These are phyloP conservation scores for Ogataea degrootiae DNA, from an alignment of 805 yeast genomes.

Conservation along the genomic window DNA sequence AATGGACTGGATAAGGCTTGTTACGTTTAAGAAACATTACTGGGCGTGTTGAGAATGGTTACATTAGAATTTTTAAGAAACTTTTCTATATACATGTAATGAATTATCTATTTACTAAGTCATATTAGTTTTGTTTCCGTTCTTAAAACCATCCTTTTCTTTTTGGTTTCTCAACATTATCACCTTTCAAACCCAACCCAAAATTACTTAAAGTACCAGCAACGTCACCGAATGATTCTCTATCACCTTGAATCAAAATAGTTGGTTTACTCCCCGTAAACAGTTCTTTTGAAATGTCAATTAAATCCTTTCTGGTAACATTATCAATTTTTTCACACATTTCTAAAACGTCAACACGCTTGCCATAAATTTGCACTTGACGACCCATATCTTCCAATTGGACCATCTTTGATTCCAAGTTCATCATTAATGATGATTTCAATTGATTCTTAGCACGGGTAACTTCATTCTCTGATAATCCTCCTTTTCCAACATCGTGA, in stretches of 20 bases:
- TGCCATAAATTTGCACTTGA: slow-evolving; percentile 82
- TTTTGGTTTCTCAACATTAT: slow-evolving; percentile 2
- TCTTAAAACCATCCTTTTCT: slow-evolving; percentile 19
- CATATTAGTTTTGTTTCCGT: neutral
- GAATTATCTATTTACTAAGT: neutral
- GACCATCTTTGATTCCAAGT: slow-evolving; percentile 88
- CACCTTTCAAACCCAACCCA: slow-evolving; percentile 56
- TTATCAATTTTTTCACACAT: slow-evolving; percentile 75
- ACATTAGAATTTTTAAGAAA: no score
- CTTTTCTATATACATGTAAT: neutral
- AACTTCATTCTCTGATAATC: slow-evolving; percentile 68
- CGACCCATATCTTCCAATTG: slow-evolving; percentile 93
- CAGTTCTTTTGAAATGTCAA: slow-evolving; percentile 67
- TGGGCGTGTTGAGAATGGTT: no score
- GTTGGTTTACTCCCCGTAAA: slow-evolving; percentile 78
- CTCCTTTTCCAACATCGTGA: slow-evolving; percentile 47
- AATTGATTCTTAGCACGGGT: slow-evolving; percentile 89
- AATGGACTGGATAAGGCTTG: no score
- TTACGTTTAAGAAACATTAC: no score
- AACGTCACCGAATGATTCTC: slow-evolving; percentile 83
- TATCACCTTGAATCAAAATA: slow-evolving; percentile 81
- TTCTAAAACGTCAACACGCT: slow-evolving; percentile 67
- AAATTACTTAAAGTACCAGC: slow-evolving; percentile 56
- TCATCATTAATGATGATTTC: slow-evolving; percentile 83
- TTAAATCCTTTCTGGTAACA: slow-evolving; percentile 64